These are phyloP conservation scores for Fraxinus sp. DNA, from an alignment of 305 asterid species.

Conservation along the genomic window DNA sequence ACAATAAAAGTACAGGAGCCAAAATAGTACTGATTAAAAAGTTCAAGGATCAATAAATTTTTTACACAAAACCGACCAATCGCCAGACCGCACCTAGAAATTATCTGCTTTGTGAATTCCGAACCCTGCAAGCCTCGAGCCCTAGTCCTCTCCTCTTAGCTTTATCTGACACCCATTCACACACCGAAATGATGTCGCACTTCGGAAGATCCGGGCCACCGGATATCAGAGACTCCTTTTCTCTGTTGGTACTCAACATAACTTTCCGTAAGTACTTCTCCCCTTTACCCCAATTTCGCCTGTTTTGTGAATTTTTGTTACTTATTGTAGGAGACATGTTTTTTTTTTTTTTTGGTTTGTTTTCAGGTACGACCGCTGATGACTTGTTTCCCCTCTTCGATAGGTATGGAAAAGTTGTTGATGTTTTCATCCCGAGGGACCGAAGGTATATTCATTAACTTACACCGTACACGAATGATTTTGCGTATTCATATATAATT, in stretches of 20 bases:
- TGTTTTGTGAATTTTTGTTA: neutral
- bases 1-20: too few relatives aligned
- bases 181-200: slow-evolving; percentile 65
- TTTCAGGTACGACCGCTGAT: slow-evolving; percentile 18
- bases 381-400: slow-evolving; percentile 22
- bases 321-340: neutral
- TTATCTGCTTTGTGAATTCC: neutral
- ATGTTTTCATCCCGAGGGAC: slow-evolving; percentile 29
- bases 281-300: neutral
- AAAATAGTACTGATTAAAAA: too few relatives aligned
- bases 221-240: slow-evolving; percentile 87
- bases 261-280: slow-evolving; percentile 58
- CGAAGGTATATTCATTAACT: neutral
- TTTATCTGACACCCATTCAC: neutral
- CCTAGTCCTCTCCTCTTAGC: neutral
- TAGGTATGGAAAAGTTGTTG: slow-evolving; percentile 24
- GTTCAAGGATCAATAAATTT: neutral
- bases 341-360: neutral
- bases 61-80: neutral
- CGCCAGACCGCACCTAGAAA: neutral
- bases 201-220: slow-evolving; percentile 95
- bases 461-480: neutral
- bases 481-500: neutral
- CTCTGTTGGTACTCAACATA: slow-evolving; percentile 95
- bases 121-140: neutral